phyloP scores from a whole-genome alignment of 495 filamentous ascomycete species.

The Penicillium alfredii region DNA sequence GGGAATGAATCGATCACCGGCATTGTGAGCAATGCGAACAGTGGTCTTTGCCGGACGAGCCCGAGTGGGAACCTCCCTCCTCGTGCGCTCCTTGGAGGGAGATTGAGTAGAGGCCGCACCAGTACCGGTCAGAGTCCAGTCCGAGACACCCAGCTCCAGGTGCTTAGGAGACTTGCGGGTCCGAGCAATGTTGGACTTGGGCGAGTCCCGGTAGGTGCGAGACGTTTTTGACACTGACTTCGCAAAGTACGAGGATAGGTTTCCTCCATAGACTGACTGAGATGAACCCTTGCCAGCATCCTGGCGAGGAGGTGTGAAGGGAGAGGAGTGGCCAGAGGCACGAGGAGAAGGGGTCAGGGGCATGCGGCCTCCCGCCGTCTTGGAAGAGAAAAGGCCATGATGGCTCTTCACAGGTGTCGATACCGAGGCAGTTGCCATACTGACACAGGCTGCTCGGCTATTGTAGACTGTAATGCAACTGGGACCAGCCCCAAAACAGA shows the following conservation, averaged over 20 bases:
- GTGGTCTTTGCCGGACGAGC: constrained; percentile 63
- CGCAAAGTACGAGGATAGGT: constrained; percentile 68
- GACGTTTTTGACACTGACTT: constrained; percentile 38
- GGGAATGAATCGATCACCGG: constrained; percentile 94
- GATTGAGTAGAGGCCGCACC: constrained; percentile 61
- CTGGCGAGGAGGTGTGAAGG: constrained; percentile 73
- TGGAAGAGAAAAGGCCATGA: constrained; percentile 83
- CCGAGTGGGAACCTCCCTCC: constrained; percentile 56
- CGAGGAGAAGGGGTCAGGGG: constrained; percentile 87
- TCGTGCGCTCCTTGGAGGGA: constrained; percentile 57
- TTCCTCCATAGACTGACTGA: constrained; percentile 68
- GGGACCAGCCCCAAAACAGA: constrained; percentile 11
- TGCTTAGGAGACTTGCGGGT: constrained; percentile 62
- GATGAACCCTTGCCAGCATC: constrained; percentile 45
- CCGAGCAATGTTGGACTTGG: constrained; percentile 91
- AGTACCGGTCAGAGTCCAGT: constrained; percentile 85
- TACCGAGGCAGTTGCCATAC: constrained; percentile 83
- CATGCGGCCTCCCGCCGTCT: constrained; percentile 90
- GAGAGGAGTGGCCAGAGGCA: constrained; percentile 54
- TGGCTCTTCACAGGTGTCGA: constrained; percentile 93
- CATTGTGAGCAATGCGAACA: constrained; percentile 63
- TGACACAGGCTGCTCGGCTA: constrained; percentile 17
- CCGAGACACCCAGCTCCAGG: constrained; percentile 87
- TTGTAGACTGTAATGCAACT: constrained; percentile 9
- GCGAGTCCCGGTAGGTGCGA: constrained; percentile 59